Percentiles rank a stretch among this genome's conserved stretches.
phyloP scores from a whole-genome alignment of 495 filamentous ascomycete genomes.

The Clavariopsis aquatica region DNA sequence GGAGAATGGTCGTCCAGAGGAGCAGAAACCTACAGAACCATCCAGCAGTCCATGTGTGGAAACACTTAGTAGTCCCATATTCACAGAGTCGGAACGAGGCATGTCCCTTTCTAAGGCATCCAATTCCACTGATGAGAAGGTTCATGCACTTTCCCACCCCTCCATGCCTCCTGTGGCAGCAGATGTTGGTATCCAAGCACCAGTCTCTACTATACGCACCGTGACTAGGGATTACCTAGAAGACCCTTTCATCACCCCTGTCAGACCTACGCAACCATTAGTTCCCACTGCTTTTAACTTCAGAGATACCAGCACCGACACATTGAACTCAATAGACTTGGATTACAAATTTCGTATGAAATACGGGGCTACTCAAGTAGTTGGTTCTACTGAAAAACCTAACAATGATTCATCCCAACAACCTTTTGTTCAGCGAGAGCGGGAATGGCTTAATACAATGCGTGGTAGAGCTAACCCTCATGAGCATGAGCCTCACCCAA shows the following conservation, averaged over 20 bases:
- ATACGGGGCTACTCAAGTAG: not conserved
- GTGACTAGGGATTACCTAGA: constrained; percentile 14
- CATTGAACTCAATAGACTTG: not conserved
- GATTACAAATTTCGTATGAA: too few species aligned
- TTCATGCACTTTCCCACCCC: not conserved
- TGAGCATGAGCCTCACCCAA: constrained; percentile 2
- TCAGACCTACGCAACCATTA: not conserved
- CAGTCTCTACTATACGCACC: not conserved
- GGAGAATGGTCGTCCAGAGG: constrained; percentile 5
- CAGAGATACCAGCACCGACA: not conserved
- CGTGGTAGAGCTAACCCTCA: constrained; percentile 10
- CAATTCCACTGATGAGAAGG: not conserved
- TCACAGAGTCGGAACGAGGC: constrained; percentile 12
- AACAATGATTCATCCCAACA: not conserved
- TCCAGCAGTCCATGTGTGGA: not conserved
- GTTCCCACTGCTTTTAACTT: constrained; percentile 17
- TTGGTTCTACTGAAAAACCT: not conserved
- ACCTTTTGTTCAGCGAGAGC: constrained; percentile 18
- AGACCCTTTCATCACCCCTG: constrained; percentile 31
- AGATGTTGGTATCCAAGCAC: not conserved
- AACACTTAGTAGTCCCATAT: not conserved
- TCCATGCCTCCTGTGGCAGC: not conserved
- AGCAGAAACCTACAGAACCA: not conserved
- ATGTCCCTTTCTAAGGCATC: constrained; percentile 26
- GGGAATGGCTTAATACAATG: constrained; percentile 15